phyloP scores from a whole-genome alignment of 306 rosid genomes.

The Dicorynia guianensis region DNA sequence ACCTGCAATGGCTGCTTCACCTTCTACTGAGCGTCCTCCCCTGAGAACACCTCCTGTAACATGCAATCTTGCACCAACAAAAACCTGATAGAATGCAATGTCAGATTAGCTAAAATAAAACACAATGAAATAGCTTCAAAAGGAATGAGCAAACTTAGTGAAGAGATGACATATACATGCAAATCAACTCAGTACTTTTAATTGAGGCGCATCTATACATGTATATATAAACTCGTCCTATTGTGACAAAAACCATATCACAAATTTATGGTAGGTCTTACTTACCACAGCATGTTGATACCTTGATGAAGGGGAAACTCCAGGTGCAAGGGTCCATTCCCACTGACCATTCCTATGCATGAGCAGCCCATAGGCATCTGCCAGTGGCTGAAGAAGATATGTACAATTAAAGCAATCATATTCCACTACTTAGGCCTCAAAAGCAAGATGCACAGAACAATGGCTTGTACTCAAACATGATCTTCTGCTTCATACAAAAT shows the following conservation, averaged over 20 bases:
- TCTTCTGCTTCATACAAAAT: slow-evolving; percentile 31
- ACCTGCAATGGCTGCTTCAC: slow-evolving; percentile 96
- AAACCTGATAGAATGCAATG: slow-evolving; percentile 70
- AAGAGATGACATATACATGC: not conserved
- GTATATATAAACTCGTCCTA: not conserved
- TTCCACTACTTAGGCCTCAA: slow-evolving; percentile 16
- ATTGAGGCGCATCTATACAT: not conserved
- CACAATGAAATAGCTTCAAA: slow-evolving; percentile 12
- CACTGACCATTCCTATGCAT: slow-evolving; percentile 98
- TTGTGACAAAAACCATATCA: slow-evolving; percentile 7
- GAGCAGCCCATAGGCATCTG: slow-evolving; percentile 96
- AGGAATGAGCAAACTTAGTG: slow-evolving; percentile 24
- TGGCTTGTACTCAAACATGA: slow-evolving; percentile 9
- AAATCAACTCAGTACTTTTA: too few relatives aligned
- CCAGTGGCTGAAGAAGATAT: slow-evolving; percentile 69
- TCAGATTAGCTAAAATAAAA: slow-evolving; percentile 19
- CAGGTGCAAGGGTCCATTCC: slow-evolving; percentile 99
- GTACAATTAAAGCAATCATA: slow-evolving; percentile 25
- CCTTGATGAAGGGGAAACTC: slow-evolving; percentile 97
- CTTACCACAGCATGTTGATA: slow-evolving; percentile 99
- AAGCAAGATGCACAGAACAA: slow-evolving; percentile 26
- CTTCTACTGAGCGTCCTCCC: slow-evolving; percentile 97
- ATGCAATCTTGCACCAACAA: slow-evolving; percentile 98
- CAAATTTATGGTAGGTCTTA: slow-evolving; percentile 34
- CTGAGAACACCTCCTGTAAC: slow-evolving; percentile 96